Evolutionary conservation across 163 green algal species (phyloP), one percentile per base, ranked within the genome.

Genomic region (Volvox carteri): DNA sequence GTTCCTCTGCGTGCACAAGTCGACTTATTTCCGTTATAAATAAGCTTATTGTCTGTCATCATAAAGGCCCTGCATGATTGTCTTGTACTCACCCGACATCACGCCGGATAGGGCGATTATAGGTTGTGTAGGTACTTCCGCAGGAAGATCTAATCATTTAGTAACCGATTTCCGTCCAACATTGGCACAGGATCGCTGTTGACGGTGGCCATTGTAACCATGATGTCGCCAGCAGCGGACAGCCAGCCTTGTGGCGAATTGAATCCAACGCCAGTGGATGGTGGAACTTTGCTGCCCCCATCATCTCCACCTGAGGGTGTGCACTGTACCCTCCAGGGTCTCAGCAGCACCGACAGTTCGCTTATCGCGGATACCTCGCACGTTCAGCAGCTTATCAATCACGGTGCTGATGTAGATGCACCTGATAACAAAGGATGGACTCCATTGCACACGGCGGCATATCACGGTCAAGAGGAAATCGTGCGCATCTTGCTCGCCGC

Each of bases 381-480:
- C 68, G 77, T 91, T 2, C 76, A 87, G 35, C 65, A 87, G 52
- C 77, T 91, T 16, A 88, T 91, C 11, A 72, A 54, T 7, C 78
- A 88, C 16, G 88, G 88, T 16, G 88, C 88, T 46, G 81, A 92
- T 65, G 88, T 92, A 8, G 89, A 92, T 56, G 88, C 88, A 25
- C 44, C 50, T n/a, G 88, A 92, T 33, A 76, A 86, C 23, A 92
- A 89, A 23, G 81, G 81, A 16, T 90, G 84, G 89, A 90, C 84
- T 42, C 84, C 84, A 0, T 60, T 92, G 50, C 89, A 92, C 41
- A 87, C 83, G 7, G 89, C 89, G 18, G 84, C 89, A 4, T 92
- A 92, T 30, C 83, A 92, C 25, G 89, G 89, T 21, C 84, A 90
- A 42, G 89, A 92, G 33, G 83, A 90, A n/a, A 85, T 90, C 7